phyloP scores from a whole-genome alignment of 78 protist species.

The Dictyostelium brefeldianum region DNA sequence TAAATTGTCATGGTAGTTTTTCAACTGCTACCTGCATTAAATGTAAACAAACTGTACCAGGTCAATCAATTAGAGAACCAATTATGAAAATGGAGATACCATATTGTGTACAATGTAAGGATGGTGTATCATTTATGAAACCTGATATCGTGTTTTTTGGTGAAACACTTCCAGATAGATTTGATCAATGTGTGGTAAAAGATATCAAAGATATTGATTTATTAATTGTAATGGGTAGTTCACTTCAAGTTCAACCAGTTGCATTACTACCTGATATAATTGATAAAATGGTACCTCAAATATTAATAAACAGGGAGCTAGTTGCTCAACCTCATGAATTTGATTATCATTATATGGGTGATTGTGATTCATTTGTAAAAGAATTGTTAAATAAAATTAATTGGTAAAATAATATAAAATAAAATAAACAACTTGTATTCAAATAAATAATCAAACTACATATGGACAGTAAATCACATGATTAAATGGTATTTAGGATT shows the following conservation, averaged over 20 bases:
- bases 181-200: slow-evolving; percentile 39
- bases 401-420: slow-evolving; percentile 12
- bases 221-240: slow-evolving; percentile 88
- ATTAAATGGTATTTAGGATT: no score
- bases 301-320: slow-evolving; percentile 64
- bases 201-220: slow-evolving; percentile 83
- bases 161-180: slow-evolving; percentile 89
- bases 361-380: slow-evolving; percentile 73
- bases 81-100: slow-evolving; percentile 81
- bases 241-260: slow-evolving; percentile 83
- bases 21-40: slow-evolving; percentile 70
- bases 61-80: slow-evolving; percentile 12
- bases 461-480: no score
- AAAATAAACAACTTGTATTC: not conserved
- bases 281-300: slow-evolving; percentile 52
- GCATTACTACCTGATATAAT: slow-evolving; percentile 66
- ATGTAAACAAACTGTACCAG: slow-evolving; percentile 22
- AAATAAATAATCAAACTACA: no score
- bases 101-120: slow-evolving; percentile 63
- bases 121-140: slow-evolving; percentile 61
- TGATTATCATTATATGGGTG: slow-evolving; percentile 78
- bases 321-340: slow-evolving; percentile 83
- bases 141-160: slow-evolving; percentile 94
- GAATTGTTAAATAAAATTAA: slow-evolving; percentile 32
- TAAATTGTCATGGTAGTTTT: slow-evolving; percentile 94